These are phyloP conservation scores for Russula compacta DNA, from an alignment of 768 basidiomycete genomes.

Conservation along the genomic window DNA sequence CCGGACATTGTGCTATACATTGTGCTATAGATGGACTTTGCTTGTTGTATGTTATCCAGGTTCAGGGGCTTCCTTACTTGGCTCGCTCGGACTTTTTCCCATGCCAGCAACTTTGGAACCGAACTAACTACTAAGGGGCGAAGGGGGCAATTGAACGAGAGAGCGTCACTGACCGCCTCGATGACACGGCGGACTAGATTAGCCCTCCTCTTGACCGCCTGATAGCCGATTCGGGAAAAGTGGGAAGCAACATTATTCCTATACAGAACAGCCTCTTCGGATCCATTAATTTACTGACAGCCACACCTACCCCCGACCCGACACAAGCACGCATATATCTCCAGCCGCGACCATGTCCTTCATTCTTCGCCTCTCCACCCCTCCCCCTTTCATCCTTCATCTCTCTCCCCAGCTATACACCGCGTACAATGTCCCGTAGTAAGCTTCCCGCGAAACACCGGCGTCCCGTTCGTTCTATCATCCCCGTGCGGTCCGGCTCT, in stretches of 20 bases:
- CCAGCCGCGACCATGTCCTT: background rate
- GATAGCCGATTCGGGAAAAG: background rate
- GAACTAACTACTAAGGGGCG: background rate
- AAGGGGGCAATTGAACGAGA: background rate
- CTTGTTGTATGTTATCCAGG: background rate
- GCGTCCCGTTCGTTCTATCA: background rate
- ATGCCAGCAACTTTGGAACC: background rate
- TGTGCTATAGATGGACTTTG: background rate
- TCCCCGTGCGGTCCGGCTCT: background rate
- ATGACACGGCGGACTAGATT: background rate
- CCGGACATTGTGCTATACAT: background rate
- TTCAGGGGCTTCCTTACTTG: constrained; percentile 6
- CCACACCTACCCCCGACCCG: background rate
- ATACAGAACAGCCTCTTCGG: constrained; percentile 1
- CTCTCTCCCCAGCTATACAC: background rate
- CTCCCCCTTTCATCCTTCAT: background rate
- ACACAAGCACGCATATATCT: constrained; percentile 1
- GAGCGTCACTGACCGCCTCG: background rate
- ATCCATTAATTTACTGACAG: background rate
- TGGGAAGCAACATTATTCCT: background rate
- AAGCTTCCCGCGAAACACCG: background rate
- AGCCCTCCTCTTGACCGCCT: background rate
- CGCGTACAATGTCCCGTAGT: background rate
- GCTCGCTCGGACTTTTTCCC: background rate
- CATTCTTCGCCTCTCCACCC: background rate